Evolutionary conservation across 257 asterid species (phyloP).

Genomic region (Penstemon eatonii): DNA sequence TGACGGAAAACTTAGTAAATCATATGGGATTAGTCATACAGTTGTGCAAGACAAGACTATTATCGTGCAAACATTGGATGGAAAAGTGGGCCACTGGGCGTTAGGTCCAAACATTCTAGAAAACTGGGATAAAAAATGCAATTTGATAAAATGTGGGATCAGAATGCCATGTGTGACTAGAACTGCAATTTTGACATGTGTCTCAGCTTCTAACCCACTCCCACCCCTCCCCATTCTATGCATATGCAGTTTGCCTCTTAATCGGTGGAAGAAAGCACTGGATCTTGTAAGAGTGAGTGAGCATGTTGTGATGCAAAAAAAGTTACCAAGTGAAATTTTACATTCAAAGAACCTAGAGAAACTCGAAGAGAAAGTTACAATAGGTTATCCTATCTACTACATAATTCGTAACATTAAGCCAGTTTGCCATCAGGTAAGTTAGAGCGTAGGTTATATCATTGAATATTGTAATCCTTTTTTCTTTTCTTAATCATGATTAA

Average conservation of each 20-base stretch:
- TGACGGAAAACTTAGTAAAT: too few relatives aligned
- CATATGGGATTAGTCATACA: too few relatives aligned
- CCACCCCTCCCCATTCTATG: constrained; percentile 19
- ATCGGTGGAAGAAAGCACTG: constrained; percentile 78
- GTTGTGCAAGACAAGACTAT: too few relatives aligned
- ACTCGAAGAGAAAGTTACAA: constrained; percentile 54
- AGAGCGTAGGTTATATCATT: constrained; percentile 1
- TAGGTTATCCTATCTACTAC: constrained; percentile 52
- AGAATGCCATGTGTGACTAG: too few relatives aligned
- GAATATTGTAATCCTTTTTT: background rate
- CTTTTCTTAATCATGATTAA: constrained; percentile 6
- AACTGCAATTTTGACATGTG: too few relatives aligned
- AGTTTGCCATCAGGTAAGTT: constrained; percentile 77
- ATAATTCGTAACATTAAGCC: constrained; percentile 68
- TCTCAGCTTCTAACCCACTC: too few relatives aligned
- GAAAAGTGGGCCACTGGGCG: too few relatives aligned
- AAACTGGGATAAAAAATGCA: too few relatives aligned
- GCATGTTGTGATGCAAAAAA: constrained; percentile 52
- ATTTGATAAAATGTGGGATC: too few relatives aligned
- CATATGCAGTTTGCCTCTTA: constrained; percentile 58
- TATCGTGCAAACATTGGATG: too few relatives aligned
- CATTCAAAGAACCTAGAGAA: constrained; percentile 46
- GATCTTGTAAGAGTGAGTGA: constrained; percentile 77
- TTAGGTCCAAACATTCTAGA: too few relatives aligned
- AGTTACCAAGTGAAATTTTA: constrained; percentile 57